Percentiles rank a stretch among this genome's conserved stretches.
Conservation (phyloP, 257 asterid species). For the Salvia rosmarinus region DNA sequence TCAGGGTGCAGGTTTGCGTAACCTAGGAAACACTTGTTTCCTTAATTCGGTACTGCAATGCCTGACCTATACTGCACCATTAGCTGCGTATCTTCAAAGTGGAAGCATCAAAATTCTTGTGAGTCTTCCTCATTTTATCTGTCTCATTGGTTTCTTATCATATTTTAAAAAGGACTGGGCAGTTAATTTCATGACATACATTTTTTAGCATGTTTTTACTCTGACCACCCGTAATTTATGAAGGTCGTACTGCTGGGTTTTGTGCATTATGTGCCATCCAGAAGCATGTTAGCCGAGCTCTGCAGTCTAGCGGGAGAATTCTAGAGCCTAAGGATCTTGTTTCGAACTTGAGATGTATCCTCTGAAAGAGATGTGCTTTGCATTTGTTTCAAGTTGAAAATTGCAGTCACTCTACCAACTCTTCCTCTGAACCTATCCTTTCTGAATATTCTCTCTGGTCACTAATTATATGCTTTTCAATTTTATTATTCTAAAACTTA, state of each 20-base stretch:
- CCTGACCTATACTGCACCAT: conserved; percentile 93
- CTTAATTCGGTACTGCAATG: conserved; percentile 95
- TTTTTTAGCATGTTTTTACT: conserved; percentile 4
- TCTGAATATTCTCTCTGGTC: not conserved
- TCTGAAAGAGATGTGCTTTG: conserved; percentile 25
- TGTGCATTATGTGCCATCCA: conserved; percentile 99
- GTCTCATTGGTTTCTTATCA: not conserved
- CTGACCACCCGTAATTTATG: conserved; percentile 40
- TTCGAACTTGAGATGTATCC: conserved; percentile 95
- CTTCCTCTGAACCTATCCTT: conserved; percentile 1
- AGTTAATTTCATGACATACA: not conserved
- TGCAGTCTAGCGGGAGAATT: conserved; percentile 90
- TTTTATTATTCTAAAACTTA: not conserved
- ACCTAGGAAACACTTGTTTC: conserved; percentile 96
- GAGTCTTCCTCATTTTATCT: conserved; percentile 42
- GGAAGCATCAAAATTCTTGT: conserved; percentile 93
- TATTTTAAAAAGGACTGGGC: not conserved
- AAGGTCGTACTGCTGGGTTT: conserved; percentile 91
- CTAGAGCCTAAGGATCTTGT: conserved; percentile 97
- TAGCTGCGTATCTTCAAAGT: conserved; percentile 96
- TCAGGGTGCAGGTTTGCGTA: conserved; percentile 99
- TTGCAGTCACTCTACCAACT: conserved; percentile 1
- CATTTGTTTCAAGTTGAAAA: not conserved
- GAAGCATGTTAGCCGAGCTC: conserved; percentile 93
- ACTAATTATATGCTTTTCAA: not conserved